These are phyloP conservation scores for Mycosphaerella sp. DNA, from an alignment of 2,329 filamentous ascomycete genomes.

Conservation along the genomic window DNA sequence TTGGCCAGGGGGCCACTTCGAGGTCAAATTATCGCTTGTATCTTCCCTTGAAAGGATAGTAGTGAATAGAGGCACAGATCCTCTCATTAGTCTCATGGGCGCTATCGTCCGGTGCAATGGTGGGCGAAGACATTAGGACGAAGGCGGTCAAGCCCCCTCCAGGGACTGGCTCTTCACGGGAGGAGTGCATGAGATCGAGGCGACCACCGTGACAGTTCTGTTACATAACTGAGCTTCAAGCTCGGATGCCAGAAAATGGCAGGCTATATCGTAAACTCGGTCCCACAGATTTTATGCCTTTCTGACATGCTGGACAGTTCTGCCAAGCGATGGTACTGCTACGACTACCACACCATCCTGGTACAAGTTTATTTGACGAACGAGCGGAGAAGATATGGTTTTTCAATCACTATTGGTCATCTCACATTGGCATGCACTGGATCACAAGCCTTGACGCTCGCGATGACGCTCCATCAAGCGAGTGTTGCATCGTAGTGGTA, in stretches of 20 bases:
- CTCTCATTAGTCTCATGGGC: conserved; percentile 39
- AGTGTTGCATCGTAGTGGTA: neutral
- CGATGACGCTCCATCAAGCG: neutral
- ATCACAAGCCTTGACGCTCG: neutral
- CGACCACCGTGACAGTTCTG: neutral
- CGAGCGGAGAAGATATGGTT: neutral
- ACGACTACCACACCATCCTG: neutral
- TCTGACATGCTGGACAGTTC: too few relatives aligned
- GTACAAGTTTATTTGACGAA: neutral
- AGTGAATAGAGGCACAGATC: conserved; percentile 34
- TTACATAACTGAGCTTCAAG: conserved; percentile 1
- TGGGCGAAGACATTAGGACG: conserved; percentile 31
- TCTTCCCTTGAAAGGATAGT: conserved; percentile 30
- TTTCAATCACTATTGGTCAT: neutral
- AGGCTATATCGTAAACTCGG: too few relatives aligned
- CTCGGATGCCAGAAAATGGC: too few relatives aligned
- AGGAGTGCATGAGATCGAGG: conserved; percentile 29
- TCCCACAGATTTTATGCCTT: neutral
- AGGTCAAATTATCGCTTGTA: conserved; percentile 18
- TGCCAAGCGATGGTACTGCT: neutral
- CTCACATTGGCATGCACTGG: neutral
- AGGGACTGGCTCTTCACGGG: conserved; percentile 44
- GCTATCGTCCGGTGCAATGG: conserved; percentile 50
- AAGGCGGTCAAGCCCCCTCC: conserved; percentile 43
- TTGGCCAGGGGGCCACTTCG: conserved; percentile 1